Base-by-base conservation (phyloP, 2,329 filamentous ascomycete genomes). In the Aureobasidium sp. region DNA sequence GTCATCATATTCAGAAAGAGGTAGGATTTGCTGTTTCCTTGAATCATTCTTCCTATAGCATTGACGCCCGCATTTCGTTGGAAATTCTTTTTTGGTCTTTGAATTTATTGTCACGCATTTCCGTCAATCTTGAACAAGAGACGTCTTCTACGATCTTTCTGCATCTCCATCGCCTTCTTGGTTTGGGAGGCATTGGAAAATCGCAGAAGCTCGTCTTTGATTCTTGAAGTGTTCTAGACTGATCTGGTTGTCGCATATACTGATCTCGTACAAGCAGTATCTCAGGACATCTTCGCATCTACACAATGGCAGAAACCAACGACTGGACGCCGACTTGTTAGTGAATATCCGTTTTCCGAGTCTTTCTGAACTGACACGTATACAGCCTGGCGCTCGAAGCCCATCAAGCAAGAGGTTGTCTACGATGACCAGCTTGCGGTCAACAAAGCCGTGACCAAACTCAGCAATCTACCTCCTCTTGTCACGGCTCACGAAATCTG, bases 401-500 rank as follows among this genome's bases (percentile, higher is more conserved):
- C 89, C 44, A 89, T 92, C 75, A 89, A 89, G 74, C 90, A 94
- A 74, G 79, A 83, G 13, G 87, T 90, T 32, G 77, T 81, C 39
- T 93, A 93, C 72, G 81, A 84, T 3, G 85, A 92, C 69, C 73
- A 79, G 44, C 72, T 76, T 15, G 82, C 82, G 26, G 81, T 92
- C 43, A 74, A 81, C 57, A 81, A 81, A 51, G 84, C 88, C 15
- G 77, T 86, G 50, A 73, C 77, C 1, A 87, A 91, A 74, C 85
- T 94, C 41, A 76, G 81, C 52, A 81, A 80, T 32, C 79, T 94
- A 9, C 90, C 90, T 7, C 90, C 90, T 27, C 84, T 94, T 53
- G 90, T 94, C 34, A 90, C 90, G 62, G 87, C 89, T 4, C 81
- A 82, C 53, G 90, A 94, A 75, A 96, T 99, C 71, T 81, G 84